These are phyloP conservation scores for Aspergillus hancockii DNA, from an alignment of 495 filamentous ascomycete species.

Conservation along the genomic window DNA sequence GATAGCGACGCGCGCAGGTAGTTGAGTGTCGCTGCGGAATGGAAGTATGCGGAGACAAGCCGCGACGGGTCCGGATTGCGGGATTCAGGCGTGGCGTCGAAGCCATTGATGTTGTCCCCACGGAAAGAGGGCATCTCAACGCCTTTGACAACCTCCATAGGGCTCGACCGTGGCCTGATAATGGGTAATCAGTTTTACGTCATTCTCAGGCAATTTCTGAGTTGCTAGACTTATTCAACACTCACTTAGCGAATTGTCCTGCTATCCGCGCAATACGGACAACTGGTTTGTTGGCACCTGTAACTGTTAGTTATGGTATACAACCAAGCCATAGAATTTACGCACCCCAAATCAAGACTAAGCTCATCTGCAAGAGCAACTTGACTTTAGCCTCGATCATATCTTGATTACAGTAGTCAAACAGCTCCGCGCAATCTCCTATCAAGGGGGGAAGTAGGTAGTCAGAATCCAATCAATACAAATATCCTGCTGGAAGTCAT, in stretches of 20 bases:
- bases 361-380: slow-evolving; percentile 90
- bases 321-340: slow-evolving; percentile 3
- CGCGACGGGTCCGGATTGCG: slow-evolving; percentile 77
- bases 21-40: slow-evolving; percentile 91
- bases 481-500: slow-evolving; percentile 9
- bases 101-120: slow-evolving; percentile 95
- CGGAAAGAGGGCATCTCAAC: slow-evolving; percentile 84
- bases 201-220: slow-evolving; percentile 4
- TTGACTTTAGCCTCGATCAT: slow-evolving; percentile 97
- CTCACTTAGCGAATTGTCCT: slow-evolving; percentile 87
- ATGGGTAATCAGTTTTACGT: background rate
- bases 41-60: slow-evolving; percentile 90
- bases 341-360: slow-evolving; percentile 85
- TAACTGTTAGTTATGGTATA: slow-evolving; percentile 12
- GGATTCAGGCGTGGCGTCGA: slow-evolving; percentile 57
- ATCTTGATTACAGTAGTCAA: slow-evolving; percentile 89
- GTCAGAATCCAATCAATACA: slow-evolving; percentile 5
- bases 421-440: slow-evolving; percentile 94
- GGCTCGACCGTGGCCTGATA: slow-evolving; percentile 73
- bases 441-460: background rate
- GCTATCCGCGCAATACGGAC: slow-evolving; percentile 95
- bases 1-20: slow-evolving; percentile 81
- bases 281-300: slow-evolving; percentile 81
- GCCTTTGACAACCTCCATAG: slow-evolving; percentile 80
- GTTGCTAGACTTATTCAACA: background rate